A percentile compares a stretch with the other conserved stretches of the same genome.
These are phyloP conservation scores for Paramecium primaurelia DNA, from an alignment of 73 alveolate species.

Conservation along the genomic window DNA sequence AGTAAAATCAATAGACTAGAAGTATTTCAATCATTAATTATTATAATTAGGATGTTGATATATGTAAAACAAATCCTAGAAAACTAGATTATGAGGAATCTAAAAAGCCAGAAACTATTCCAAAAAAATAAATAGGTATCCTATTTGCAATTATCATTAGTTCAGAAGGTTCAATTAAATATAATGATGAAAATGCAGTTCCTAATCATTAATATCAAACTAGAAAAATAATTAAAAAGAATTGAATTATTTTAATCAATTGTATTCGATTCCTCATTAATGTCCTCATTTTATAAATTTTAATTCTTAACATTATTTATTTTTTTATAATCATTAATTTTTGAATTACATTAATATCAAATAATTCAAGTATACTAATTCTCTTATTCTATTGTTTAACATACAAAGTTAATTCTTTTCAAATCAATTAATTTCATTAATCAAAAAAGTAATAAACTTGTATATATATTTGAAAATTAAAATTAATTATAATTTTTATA, in stretches of 20 bases:
- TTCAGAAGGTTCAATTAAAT: background rate
- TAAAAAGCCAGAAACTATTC: background rate
- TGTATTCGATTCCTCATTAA: background rate
- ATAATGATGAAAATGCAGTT: background rate
- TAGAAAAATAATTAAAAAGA: background rate
- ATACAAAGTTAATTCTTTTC: too few relatives aligned
- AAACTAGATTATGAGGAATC: background rate
- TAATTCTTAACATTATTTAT: background rate
- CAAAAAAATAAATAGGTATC: background rate
- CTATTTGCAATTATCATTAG: background rate
- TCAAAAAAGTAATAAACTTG: too few relatives aligned
- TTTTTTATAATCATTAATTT: background rate
- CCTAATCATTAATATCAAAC: conserved; percentile 15
- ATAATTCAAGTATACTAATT: too few relatives aligned
- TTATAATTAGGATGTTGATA: background rate
- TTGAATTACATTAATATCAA: background rate
- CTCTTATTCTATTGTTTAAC: too few relatives aligned
- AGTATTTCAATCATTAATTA: background rate
- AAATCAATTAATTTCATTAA: too few relatives aligned
- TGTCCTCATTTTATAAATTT: background rate
- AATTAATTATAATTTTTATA: too few relatives aligned
- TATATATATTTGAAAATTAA: too few relatives aligned
- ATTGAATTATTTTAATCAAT: background rate
- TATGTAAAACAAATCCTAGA: background rate
- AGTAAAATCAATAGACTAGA: background rate